Evolutionary conservation across 768 basidiomycete genomes (phyloP).

Genomic region (Pleurotus salmoneostramineus): DNA sequence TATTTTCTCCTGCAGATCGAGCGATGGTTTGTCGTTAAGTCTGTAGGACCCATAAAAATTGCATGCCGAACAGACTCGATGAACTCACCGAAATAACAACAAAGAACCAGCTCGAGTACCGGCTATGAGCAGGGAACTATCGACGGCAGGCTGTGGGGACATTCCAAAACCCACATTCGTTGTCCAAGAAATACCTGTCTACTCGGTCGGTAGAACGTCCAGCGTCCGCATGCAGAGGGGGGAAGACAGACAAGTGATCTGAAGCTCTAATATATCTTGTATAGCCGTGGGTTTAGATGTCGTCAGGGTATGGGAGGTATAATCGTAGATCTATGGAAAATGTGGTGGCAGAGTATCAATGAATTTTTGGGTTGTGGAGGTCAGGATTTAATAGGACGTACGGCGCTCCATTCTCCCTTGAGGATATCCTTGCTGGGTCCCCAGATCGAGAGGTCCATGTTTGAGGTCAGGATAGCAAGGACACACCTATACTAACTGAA

Average conservation of each 20-base stretch:
- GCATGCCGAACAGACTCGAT: not conserved
- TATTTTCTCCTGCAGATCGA: constrained; percentile 33
- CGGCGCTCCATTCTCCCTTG: constrained; percentile 72
- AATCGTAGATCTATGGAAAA: constrained; percentile 10
- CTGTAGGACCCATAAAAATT: constrained; percentile 13
- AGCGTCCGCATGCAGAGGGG: not conserved
- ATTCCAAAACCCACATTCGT: constrained; percentile 52
- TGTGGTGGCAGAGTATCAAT: constrained; percentile 12
- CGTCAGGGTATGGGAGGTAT: not conserved
- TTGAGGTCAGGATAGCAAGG: constrained; percentile 65
- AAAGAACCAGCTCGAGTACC: constrained; percentile 68
- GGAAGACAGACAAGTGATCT: constrained; percentile 48
- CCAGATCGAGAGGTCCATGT: constrained; percentile 75
- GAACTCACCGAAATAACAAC: constrained; percentile 49
- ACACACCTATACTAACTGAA: constrained; percentile 46
- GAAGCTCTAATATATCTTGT: constrained; percentile 40
- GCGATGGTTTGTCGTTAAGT: constrained; percentile 17
- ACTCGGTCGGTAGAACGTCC: not conserved
- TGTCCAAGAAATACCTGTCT: constrained; percentile 69
- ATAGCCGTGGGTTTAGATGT: not conserved
- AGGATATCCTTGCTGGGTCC: constrained; percentile 60
- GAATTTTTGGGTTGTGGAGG: not conserved
- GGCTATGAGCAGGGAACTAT: constrained; percentile 65
- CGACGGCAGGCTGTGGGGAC: constrained; percentile 40
- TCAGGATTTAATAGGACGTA: constrained; percentile 17